These are phyloP conservation scores for Boletus sp. DNA, from an alignment of 1,284 basidiomycete genomes.

Conservation along the genomic window DNA sequence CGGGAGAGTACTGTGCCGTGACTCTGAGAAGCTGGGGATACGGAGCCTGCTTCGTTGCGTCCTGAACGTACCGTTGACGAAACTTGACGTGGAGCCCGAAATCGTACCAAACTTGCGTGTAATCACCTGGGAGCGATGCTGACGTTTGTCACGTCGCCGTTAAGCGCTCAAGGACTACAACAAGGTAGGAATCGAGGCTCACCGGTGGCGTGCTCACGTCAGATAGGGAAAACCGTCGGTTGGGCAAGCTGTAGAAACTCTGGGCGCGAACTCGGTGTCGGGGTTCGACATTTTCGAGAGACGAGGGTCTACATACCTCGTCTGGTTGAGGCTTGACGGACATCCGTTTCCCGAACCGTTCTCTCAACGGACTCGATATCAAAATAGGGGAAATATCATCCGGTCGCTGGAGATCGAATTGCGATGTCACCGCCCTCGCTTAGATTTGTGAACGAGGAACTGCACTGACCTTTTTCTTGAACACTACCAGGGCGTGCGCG, in stretches of 20 bases:
- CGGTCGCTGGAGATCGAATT: slow-evolving; percentile 10
- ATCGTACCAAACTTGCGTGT: slow-evolving; percentile 28
- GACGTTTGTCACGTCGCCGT: neutral
- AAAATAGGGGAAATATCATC: slow-evolving; percentile 27
- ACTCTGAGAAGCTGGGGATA: slow-evolving; percentile 17
- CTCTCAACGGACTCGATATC: slow-evolving; percentile 27
- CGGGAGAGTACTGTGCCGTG: neutral
- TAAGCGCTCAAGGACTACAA: neutral
- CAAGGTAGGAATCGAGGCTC: neutral
- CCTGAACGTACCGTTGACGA: slow-evolving; percentile 2
- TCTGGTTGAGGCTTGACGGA: slow-evolving; percentile 24
- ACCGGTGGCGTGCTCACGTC: slow-evolving; percentile 18
- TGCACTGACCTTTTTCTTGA: slow-evolving; percentile 25
- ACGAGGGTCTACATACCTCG: slow-evolving; percentile 22
- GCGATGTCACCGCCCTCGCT: neutral
- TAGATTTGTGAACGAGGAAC: neutral
- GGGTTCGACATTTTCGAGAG: no score
- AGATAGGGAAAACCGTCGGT: slow-evolving; percentile 29
- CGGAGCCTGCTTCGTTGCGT: slow-evolving; percentile 11
- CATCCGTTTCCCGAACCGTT: slow-evolving; percentile 33
- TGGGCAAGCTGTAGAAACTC: slow-evolving; percentile 29
- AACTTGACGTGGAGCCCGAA: slow-evolving; percentile 20
- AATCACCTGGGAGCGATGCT: slow-evolving; percentile 3
- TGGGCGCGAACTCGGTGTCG: slow-evolving; percentile 3
- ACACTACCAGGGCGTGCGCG: slow-evolving; percentile 17